Percentiles rank a stretch among this genome's conserved stretches.
These are phyloP conservation scores for Anthoceros angustus DNA, from an alignment of 225 moss, liverwort and hornwort species.

Conservation along the genomic window DNA sequence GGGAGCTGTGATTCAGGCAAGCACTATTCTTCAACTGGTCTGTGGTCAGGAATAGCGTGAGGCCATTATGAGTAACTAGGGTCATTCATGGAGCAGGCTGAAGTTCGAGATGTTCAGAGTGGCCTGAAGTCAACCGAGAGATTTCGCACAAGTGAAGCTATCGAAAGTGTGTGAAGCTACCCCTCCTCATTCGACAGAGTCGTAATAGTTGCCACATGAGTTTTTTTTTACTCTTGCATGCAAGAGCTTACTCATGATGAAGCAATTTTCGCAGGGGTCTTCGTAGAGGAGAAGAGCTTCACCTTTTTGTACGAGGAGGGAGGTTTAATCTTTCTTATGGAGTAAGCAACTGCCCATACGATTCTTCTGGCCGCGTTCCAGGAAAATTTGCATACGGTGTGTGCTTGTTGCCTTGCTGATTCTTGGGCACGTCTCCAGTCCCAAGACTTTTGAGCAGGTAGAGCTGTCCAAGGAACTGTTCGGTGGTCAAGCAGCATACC, in stretches of 20 bases:
- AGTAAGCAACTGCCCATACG: slow-evolving; percentile 48
- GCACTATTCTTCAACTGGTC: background rate
- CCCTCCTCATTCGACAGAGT: background rate
- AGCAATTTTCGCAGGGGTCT: slow-evolving; percentile 55
- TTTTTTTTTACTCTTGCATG: background rate
- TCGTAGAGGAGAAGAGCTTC: slow-evolving; percentile 71
- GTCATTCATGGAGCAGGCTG: slow-evolving; percentile 41
- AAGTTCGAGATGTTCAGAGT: slow-evolving; percentile 79
- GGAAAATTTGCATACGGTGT: background rate
- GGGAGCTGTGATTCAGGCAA: slow-evolving; percentile 90
- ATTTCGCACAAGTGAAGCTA: slow-evolving; percentile 83
- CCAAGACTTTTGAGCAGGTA: slow-evolving; percentile 69
- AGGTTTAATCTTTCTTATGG: slow-evolving; percentile 65
- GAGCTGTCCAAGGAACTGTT: slow-evolving; percentile 61
- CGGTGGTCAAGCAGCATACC: slow-evolving; percentile 57
- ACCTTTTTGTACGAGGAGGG: slow-evolving; percentile 72
- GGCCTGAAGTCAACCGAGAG: slow-evolving; percentile 85
- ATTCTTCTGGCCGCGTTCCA: background rate
- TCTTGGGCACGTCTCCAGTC: slow-evolving; percentile 23
- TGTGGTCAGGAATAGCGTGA: background rate
- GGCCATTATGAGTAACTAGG: background rate
- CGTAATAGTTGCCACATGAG: background rate
- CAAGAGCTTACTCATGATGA: background rate
- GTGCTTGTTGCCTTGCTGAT: background rate
- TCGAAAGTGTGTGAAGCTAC: slow-evolving; percentile 54